These are phyloP conservation scores for Neospermospora avenae DNA, from an alignment of 2,329 filamentous ascomycete genomes.

Conservation along the genomic window DNA sequence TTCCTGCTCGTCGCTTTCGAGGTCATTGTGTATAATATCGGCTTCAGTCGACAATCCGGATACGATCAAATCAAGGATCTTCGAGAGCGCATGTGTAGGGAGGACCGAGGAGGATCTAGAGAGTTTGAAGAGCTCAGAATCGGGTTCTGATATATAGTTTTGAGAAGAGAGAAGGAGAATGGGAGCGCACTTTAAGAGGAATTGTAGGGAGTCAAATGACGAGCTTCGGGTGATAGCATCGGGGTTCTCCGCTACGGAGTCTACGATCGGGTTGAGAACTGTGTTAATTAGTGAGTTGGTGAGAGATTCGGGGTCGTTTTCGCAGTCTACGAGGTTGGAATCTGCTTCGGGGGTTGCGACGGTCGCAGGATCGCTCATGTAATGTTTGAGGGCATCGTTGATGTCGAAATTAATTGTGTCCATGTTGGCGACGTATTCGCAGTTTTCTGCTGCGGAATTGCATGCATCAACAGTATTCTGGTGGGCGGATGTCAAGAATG, in stretches of 20 bases:
- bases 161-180: slow-evolving; percentile 43
- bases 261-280: slow-evolving; percentile 86
- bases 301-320: slow-evolving; percentile 78
- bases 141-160: slow-evolving; percentile 41
- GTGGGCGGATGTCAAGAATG: slow-evolving; percentile 26
- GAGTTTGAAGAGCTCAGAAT: slow-evolving; percentile 60
- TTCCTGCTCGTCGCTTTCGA: slow-evolving; percentile 90
- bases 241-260: slow-evolving; percentile 86
- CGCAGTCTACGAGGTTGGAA: slow-evolving; percentile 79
- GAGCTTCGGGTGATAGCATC: slow-evolving; percentile 78
- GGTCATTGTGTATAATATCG: slow-evolving; percentile 78
- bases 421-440: slow-evolving; percentile 44
- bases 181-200: slow-evolving; percentile 88
- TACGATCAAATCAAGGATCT: slow-evolving; percentile 85
- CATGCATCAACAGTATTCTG: slow-evolving; percentile 29
- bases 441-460: slow-evolving; percentile 13
- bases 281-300: slow-evolving; percentile 76
- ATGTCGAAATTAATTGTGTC: slow-evolving; percentile 87
- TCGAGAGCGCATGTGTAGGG: slow-evolving; percentile 80
- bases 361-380: slow-evolving; percentile 85
- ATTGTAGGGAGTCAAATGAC: slow-evolving; percentile 90
- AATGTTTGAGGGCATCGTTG: slow-evolving; percentile 93
- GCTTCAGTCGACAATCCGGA: slow-evolving; percentile 83
- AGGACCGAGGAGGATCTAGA: slow-evolving; percentile 79
- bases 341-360: slow-evolving; percentile 87